phyloP scores from a whole-genome alignment of 192 early-diverging fungal species.

The Hyaloraphidium curvatum region DNA sequence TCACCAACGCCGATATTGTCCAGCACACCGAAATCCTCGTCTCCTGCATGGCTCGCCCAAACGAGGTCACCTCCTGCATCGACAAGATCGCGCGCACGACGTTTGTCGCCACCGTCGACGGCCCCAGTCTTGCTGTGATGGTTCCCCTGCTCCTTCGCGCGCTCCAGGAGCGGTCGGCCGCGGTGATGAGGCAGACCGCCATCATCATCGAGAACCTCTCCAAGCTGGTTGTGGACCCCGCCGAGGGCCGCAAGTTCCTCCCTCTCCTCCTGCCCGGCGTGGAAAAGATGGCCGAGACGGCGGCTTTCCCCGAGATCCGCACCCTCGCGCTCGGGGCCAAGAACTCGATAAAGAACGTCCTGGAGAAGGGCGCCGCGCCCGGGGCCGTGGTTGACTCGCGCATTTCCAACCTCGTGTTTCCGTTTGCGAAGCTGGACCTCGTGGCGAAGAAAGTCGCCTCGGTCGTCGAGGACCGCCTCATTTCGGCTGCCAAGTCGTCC shows the following conservation, averaged over 20 bases:
- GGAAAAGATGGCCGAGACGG: slow-evolving; percentile 52
- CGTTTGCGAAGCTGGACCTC: not conserved
- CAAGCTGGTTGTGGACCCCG: slow-evolving; percentile 65
- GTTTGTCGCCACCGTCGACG: slow-evolving; percentile 55
- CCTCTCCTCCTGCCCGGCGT: slow-evolving; percentile 54
- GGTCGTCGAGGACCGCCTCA: not conserved
- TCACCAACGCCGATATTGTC: slow-evolving; percentile 60
- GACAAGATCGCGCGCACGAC: slow-evolving; percentile 58
- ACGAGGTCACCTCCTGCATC: slow-evolving; percentile 54
- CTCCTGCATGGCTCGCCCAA: slow-evolving; percentile 49
- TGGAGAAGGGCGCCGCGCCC: not conserved
- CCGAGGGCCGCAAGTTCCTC: slow-evolving; percentile 59
- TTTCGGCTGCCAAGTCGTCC: not conserved
- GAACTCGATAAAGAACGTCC: not conserved
- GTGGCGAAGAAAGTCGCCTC: not conserved
- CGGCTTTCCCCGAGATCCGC: slow-evolving; percentile 59
- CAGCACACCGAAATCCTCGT: slow-evolving; percentile 51
- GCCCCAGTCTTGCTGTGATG: slow-evolving; percentile 60
- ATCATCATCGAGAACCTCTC: slow-evolving; percentile 81
- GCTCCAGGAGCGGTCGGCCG: slow-evolving; percentile 42
- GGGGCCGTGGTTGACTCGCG: no score
- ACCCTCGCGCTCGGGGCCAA: slow-evolving; percentile 21
- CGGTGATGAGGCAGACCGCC: slow-evolving; percentile 49
- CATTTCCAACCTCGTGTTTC: no score
- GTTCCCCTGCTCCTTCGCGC: slow-evolving; percentile 12